Conservation (phyloP, 2,329 filamentous ascomycete species). For the Thelonectria rubi region DNA sequence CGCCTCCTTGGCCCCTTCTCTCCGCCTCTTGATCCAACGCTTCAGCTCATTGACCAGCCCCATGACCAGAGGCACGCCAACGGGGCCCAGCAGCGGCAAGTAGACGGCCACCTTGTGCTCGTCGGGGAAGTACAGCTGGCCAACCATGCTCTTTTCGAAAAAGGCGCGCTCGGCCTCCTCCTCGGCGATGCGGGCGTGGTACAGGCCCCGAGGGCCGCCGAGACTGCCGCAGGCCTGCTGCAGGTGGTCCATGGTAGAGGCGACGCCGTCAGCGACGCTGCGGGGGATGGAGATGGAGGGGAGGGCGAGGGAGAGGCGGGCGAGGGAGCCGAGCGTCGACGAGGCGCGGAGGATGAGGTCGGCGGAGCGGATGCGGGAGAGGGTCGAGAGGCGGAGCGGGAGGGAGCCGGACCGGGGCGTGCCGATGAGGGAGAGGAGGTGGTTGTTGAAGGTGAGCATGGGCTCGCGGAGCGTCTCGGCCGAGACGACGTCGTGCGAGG, state of each 20-base stretch:
- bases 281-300: slow-evolving; percentile 91
- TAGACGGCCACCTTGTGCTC: slow-evolving; percentile 99
- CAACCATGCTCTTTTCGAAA: slow-evolving; percentile 99
- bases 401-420: slow-evolving; percentile 85
- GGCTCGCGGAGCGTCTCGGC: slow-evolving; percentile 76
- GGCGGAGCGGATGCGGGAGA: slow-evolving; percentile 85
- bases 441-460: slow-evolving; percentile 89
- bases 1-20: slow-evolving; percentile 52
- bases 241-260: slow-evolving; percentile 80
- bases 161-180: slow-evolving; percentile 91
- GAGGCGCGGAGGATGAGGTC: slow-evolving; percentile 89
- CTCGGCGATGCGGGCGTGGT: slow-evolving; percentile 85
- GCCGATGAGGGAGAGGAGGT: slow-evolving; percentile 87
- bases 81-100: slow-evolving; percentile 86
- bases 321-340: slow-evolving; percentile 91
- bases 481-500: slow-evolving; percentile 59
- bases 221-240: slow-evolving; percentile 79
- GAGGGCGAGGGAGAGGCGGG: slow-evolving; percentile 83
- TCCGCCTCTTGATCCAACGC: slow-evolving; percentile 62
- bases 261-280: slow-evolving; percentile 85
- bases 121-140: slow-evolving; percentile 97
- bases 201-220: slow-evolving; percentile 71
- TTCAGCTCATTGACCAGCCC: slow-evolving; percentile 83
- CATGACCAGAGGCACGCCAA: slow-evolving; percentile 89
- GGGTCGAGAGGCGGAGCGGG: slow-evolving; percentile 82